Evolutionary conservation across 257 asterid species (phyloP), one percentile per base, ranked within the genome.

Genomic region (Gentiana macrophylla): DNA sequence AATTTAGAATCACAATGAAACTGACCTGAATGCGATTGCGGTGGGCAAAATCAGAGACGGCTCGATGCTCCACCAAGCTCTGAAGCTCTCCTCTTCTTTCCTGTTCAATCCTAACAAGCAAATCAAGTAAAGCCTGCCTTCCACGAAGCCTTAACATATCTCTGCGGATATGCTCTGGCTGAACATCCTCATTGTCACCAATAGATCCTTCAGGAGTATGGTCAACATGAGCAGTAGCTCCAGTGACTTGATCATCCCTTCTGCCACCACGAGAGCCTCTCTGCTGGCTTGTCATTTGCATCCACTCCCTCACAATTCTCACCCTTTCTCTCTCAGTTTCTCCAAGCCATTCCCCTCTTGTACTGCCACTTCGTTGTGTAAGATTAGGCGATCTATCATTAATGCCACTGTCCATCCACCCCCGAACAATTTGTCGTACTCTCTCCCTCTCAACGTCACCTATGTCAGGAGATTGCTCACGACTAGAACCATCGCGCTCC

Each of bases 241-340:
- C 76, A 62, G 66, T 61, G 53, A 55, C 55, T 36, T 66, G 89
- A 45, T 65, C 86, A 67, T 79, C 94, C 77, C 84, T 79, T 13
- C 64, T 78, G 47, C 80, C 72, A 63, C 74, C 69, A 35, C 79
- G 79, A 48, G 84, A 57, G 48, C 91, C 94, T 70, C 95, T 86
- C 63, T 81, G 94, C 70, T 86, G 98, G 67, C 95, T 87, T 52
- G 89, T 78, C 94, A 75, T 91, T 56, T 87, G 98, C 91, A 91
- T 89, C 95, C 81, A 79, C 73, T 84, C 94, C 78, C 98, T 83
- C 67, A 84, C 98, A 51, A 79, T 72, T 67, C 96, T 84, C 52
- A 91, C 98, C 75, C 98, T 78, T 78, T 83, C 98, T 56, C 96
- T 87, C 67, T 91, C 98, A 53, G 84, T 84, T 73, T 91, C 98